Evolutionary conservation across 2,329 filamentous ascomycete species (phyloP), one percentile per base, ranked within the genome.

Genomic region (Sclerotiophoma versabilis): DNA sequence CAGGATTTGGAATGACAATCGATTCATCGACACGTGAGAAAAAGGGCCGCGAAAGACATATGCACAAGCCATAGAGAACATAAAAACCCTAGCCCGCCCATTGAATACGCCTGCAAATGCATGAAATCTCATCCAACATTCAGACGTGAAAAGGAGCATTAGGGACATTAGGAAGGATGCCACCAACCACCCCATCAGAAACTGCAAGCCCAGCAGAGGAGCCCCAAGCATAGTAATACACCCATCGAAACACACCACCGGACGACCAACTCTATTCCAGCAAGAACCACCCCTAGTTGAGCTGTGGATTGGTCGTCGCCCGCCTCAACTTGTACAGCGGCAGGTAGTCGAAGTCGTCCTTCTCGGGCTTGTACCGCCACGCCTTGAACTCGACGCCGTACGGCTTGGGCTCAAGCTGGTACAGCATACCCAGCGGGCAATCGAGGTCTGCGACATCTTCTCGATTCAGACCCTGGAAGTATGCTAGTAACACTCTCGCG

Each of bases 351-450:
- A 99, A 99, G 83, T 88, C 92, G 59, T 89, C 87, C 17, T 79
- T 84, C 3, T 83, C 80, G 58, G 91, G 85, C 71, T 96, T 91
- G 79, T 96, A 99, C 57, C 87, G 86, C 80, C 96, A 99, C 0
- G 92, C 93, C 74, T 96, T 93, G 79, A 98, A 97, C 57, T 96
- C 93, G 54, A 97, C 93, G 12, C 95, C 95, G 64, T 99, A 99
- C 0, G 95, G 95, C 81, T 97, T 97, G 27, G 95, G 95, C 76
- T 99, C 93, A 41, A 99, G 89, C 64, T 92, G 91, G 75, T 96
- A 99, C 7, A 97, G 82, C 81, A 96, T 93, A 15, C 95, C 95
- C 42, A 99, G 80, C 0, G 95, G 95, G 38, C 97, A 91, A 70
- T 98, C 93, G 58, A 99, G 84, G 66, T 97, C 92, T 11, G 95